phyloP scores from a whole-genome alignment of 2,329 filamentous ascomycete genomes.

The Rutstroemia sp. region DNA sequence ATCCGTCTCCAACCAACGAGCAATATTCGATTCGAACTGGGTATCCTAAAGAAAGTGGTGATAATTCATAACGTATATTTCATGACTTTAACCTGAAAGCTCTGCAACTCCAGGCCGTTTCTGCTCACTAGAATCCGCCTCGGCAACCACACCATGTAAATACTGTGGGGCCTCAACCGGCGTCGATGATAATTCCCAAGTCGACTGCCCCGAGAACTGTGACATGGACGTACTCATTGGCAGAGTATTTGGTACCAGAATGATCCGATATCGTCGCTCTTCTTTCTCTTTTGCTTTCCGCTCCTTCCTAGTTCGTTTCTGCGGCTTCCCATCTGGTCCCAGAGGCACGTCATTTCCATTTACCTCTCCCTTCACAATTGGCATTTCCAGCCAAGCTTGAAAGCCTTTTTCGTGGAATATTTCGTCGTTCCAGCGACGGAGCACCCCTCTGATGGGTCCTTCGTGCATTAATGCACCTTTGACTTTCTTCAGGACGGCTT shows the following conservation, averaged over 20 bases:
- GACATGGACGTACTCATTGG: background rate
- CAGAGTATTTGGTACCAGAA: conserved; percentile 8
- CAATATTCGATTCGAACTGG: too few species aligned
- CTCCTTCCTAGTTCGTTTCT: background rate
- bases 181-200: background rate
- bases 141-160: background rate
- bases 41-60: too few species aligned
- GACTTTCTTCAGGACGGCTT: conserved; percentile 17
- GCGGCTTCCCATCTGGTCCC: too few species aligned
- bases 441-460: conserved; percentile 14
- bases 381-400: conserved; percentile 23
- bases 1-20: too few species aligned
- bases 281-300: conserved; percentile 6
- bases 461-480: conserved; percentile 17
- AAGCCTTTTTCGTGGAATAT: conserved; percentile 15
- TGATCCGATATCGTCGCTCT: conserved; percentile 12
- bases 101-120: background rate
- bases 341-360: background rate
- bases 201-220: background rate
- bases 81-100: background rate
- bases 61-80: too few species aligned
- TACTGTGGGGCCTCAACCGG: background rate
- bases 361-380: conserved; percentile 11
- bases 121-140: background rate
- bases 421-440: conserved; percentile 19